Evolutionary conservation across 176 grass and related monocot genomes (phyloP).

Genomic region (Triticum urartu): DNA sequence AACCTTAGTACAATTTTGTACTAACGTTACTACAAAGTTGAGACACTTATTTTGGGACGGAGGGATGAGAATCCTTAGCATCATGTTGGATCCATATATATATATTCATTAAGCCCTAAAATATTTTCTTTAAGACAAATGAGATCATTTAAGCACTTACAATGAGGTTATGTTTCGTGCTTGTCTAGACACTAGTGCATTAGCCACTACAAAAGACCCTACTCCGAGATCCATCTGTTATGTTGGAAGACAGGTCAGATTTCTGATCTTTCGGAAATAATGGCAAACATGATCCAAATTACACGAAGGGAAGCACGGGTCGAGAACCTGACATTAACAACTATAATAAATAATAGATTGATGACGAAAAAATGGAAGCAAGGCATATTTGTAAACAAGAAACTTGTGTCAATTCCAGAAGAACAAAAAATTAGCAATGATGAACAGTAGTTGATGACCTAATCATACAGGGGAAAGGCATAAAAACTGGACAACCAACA

Average conservation of each 20-base stretch:
- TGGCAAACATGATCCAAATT: background rate
- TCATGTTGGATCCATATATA: background rate
- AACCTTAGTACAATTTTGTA: no score
- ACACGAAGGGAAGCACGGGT: background rate
- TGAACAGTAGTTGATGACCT: background rate
- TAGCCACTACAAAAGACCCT: conserved; percentile 92
- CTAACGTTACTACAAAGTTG: no score
- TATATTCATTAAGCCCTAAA: background rate
- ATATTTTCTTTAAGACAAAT: conserved; percentile 2
- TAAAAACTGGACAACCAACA: background rate
- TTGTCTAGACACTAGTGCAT: conserved; percentile 87
- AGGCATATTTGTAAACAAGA: background rate
- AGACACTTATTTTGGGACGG: no score
- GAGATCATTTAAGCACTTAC: conserved; percentile 39
- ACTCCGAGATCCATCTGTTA: conserved; percentile 98
- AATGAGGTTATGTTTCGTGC: conserved; percentile 58
- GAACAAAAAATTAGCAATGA: background rate
- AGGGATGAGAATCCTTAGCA: background rate
- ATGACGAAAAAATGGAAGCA: background rate
- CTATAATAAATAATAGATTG: conserved; percentile 7
- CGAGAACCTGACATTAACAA: background rate
- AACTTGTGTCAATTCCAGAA: background rate
- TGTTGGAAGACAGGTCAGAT: conserved; percentile 12
- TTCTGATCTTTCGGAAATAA: conserved; percentile 27
- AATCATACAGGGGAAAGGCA: background rate